Base-by-base conservation (phyloP, 2,329 filamentous ascomycete species). In the Pezicula neosporulosa region DNA sequence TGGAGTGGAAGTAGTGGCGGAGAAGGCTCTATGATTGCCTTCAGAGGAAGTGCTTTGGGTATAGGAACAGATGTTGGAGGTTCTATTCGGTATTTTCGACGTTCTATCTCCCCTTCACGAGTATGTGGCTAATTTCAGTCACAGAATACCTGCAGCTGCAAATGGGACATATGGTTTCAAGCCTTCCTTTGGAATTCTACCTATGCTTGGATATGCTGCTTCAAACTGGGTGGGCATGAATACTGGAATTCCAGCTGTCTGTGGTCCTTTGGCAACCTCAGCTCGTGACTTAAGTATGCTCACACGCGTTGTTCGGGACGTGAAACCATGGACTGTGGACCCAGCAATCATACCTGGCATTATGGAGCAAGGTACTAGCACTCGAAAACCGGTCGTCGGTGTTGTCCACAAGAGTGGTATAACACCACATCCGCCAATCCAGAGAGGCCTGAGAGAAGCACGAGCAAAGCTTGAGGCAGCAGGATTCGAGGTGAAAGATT, bases 31-130 rank as follows among this genome's bases (percentile, higher is more conserved):
- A 73, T 96, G 3, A 75, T 96, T 3, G 91, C 90, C 0, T 80
- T 90, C 39, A 83, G 83, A 24, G 90, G 89, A 38, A 64, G 60
- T 27, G 78, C 90, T 28, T 93, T 96, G 50, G 91, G 91, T 38
- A 86, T 96, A 54, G 92, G 91, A 9, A 92, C 87, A 33, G 92
- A 96, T 66, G 90, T 96, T 12, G 92, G 90, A 15, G 91, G 91
- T 36, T 93, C 87, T 6, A 90, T 96, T 8, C 81, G 91, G 44
- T 85, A 81, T 1, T 91, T 30, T 33, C 90, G 0, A 90, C 90
- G 3, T 89, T 93, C 59, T 36, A 7, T 6, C n/a, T 6, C 12
- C n/a, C 13, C 13, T 42, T 18, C 24, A 24, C 95, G 89, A 73
- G 86, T 86, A 3, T 90, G 90, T 13, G 87, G 90, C 66, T 96